Evolutionary conservation across 1,284 basidiomycete genomes (phyloP), one percentile per base, ranked within the genome.

Genomic region (Ceratobasidium theobromae): DNA sequence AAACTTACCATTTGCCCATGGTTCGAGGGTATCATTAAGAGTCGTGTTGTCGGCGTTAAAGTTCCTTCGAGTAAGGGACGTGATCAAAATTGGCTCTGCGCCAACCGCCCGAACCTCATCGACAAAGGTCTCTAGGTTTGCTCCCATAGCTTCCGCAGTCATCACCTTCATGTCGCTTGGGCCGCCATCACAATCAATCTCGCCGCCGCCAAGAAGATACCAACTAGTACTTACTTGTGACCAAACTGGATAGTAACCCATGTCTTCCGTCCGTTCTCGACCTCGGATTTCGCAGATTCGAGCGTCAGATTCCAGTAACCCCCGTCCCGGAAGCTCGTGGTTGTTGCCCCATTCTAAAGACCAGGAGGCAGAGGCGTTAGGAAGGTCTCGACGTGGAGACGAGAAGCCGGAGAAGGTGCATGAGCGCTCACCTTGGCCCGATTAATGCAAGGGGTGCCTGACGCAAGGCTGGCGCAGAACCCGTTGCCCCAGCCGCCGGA

Each of bases 221-320:
- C 33, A 18, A 18, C n/a, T 16, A 14, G 12, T 53, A 62, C 27
- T 54, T 51, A 57, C 54, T 80, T 81, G 69, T 81, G 79, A 0
- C 80, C 80, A 64, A 81, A 81, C 62, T 80, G 79, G 16, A 81
- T 74, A 0, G 79, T 81, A 12, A 78, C 78, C 23, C 77, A 72
- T 1, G 78, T 79, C 23, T 76, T 71, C 27, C 76, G 73, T 18
- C 76, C 76, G 60, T 76, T 76, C 8, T 74, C 74, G 4, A 80
- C 74, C 71, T 80, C 76, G 12, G 67, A 69, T 69, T 74, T 69
- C 53, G 80, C 76, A 14, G 70, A 53, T 14, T 60, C 69, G 33
- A 74, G 68, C 33, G 70, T 65, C 3, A 57, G 32, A 53, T 75
- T 73, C 72, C 73, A 79, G 49, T 72, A 75, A 3, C 80, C 79